Conservation (phyloP, 768 basidiomycete species). For the Auricularia auricula-judae region DNA sequence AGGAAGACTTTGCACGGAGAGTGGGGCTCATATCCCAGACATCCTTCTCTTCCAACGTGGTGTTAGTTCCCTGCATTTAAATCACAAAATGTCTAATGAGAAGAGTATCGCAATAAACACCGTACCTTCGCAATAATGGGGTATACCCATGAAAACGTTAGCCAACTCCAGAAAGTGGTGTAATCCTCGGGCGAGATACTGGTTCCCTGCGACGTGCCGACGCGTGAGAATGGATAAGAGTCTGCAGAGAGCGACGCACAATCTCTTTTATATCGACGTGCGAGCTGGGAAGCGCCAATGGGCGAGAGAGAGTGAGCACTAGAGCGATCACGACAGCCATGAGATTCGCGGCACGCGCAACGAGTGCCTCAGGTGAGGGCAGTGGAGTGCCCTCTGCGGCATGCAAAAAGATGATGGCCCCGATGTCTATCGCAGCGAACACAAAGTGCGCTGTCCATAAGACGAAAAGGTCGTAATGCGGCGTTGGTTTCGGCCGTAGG, state of each 20-base stretch:
- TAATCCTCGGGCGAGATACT: conserved; percentile 68
- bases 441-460: conserved; percentile 42
- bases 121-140: conserved; percentile 45
- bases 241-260: conserved; percentile 29
- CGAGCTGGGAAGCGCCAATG: conserved; percentile 50
- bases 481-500: conserved; percentile 40
- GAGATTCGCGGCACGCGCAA: conserved; percentile 30
- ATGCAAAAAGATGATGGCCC: conserved; percentile 36
- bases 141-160: conserved; percentile 60
- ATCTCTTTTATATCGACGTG: conserved; percentile 44
- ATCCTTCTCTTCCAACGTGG: conserved; percentile 57
- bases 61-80: conserved; percentile 29
- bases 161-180: conserved; percentile 58
- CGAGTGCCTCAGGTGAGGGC: conserved; percentile 22
- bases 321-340: conserved; percentile 32
- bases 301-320: conserved; percentile 46
- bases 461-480: conserved; percentile 51
- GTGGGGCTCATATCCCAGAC: conserved; percentile 65
- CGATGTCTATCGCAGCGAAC: conserved; percentile 37
- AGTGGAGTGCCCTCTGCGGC: conserved; percentile 31
- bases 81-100: background rate
- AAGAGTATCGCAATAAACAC: background rate
- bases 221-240: background rate
- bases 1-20: conserved; percentile 53
- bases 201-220: conserved; percentile 28